phyloP scores from a whole-genome alignment of 176 grass and related monocot species.

The Panicum miliaceum region DNA sequence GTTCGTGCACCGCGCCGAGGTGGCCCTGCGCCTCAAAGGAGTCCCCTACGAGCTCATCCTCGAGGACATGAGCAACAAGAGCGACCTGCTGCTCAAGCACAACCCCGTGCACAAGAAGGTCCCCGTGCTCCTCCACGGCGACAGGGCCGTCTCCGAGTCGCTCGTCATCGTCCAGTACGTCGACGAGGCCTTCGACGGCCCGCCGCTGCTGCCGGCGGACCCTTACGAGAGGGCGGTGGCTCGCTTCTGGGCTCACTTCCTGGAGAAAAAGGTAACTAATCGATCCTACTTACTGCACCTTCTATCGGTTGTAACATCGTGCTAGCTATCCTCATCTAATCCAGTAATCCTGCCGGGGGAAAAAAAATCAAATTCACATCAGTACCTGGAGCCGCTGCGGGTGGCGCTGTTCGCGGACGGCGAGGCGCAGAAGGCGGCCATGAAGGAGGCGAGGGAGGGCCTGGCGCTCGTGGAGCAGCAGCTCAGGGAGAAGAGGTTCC shows the following conservation, averaged over 20 bases:
- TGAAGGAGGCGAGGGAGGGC: constrained; percentile 42
- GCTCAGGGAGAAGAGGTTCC: constrained; percentile 55
- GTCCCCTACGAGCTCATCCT: constrained; percentile 47
- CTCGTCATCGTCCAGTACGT: constrained; percentile 56
- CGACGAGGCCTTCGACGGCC: constrained; percentile 46
- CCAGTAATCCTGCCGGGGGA: background rate
- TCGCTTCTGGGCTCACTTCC: constrained; percentile 50
- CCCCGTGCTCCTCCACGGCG: constrained; percentile 53
- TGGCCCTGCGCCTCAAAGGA: constrained; percentile 40
- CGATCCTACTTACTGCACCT: background rate
- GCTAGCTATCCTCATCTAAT: too few relatives aligned
- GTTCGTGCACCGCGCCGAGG: constrained; percentile 41
- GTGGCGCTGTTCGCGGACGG: constrained; percentile 47
- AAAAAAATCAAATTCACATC: background rate
- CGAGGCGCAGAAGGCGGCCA: constrained; percentile 35
- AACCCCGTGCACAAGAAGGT: constrained; percentile 56
- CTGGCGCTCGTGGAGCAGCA: constrained; percentile 40
- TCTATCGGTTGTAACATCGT: background rate
- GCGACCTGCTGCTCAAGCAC: constrained; percentile 36
- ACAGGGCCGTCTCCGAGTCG: constrained; percentile 31
- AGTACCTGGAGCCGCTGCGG: constrained; percentile 5
- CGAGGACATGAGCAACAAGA: too few relatives aligned
- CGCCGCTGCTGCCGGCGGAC: constrained; percentile 3
- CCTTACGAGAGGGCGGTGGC: constrained; percentile 25
- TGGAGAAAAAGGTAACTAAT: constrained; percentile 52